Evolutionary conservation across 495 filamentous ascomycete genomes (phyloP), one percentile per base, ranked within the genome.

Genomic region (Penicillium waksmanii): DNA sequence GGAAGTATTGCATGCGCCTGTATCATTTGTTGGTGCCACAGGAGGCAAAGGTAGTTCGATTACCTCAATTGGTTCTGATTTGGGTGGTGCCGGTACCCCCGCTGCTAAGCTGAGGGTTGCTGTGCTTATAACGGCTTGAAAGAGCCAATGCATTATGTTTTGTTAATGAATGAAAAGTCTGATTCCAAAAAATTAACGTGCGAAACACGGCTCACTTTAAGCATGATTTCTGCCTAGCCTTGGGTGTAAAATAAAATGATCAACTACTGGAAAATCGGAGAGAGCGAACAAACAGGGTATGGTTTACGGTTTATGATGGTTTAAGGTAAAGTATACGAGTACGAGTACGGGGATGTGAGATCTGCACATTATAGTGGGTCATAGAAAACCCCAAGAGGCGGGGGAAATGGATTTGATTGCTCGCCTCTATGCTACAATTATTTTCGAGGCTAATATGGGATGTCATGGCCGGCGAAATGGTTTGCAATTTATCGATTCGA

Each of bases 41-140:
- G 63, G 66, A 2, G 63, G 66, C n/a, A 69, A 38, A 13, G 66
- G 66, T 0, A 69, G 54, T 38, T 64, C 56, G 27, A 57, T 49
- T 12, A 66, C 54, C 2, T 57, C 53, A 18, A 69, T 69, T 6
- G 53, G 52, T 25, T 69, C 63, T 18, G 58, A 61, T 12, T 19
- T 21, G 9, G 43, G 43, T 9, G 43, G 43, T 46, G 43, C 15
- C n/a, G 43, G 43, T 46, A 46, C 43, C 8, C 18, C 18, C 18
- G 43, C 2, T 21, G 15, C 15, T 8, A 46, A 18, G 17, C 17
- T 9, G 17, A 46, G 43, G 17, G 43, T n/a, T 10, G 43, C n/a
- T 19, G 43, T 21, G 43, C 43, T 46, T 17, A 46, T 2, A 46
- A 46, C 43, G 18, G 17, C 17, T 12, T 9, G 9, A 10, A 18